Percentiles rank a stretch among this genome's conserved stretches.
phyloP scores from a whole-genome alignment of 495 filamentous ascomycete genomes.

The Arthonia radiata region DNA sequence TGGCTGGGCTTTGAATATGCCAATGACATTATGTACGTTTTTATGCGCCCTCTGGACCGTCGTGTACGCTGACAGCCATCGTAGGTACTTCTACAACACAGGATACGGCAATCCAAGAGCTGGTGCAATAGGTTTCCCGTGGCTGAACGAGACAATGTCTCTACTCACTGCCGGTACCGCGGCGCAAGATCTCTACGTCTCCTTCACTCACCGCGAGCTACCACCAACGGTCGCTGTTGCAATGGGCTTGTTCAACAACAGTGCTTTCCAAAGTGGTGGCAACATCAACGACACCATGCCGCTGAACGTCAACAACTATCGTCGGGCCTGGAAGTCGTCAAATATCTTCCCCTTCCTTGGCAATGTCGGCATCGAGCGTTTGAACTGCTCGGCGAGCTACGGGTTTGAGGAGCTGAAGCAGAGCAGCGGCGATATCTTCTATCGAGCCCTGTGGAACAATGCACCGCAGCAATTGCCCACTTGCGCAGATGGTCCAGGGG shows the following conservation, averaged over 20 bases:
- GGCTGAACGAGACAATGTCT: constrained; percentile 18
- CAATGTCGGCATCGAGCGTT: constrained; percentile 19
- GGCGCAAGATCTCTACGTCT: constrained; percentile 19
- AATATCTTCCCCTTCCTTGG: constrained; percentile 19
- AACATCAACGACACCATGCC: constrained; percentile 24
- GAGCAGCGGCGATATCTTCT: too few species aligned
- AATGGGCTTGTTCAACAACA: constrained; percentile 25
- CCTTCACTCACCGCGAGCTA: constrained; percentile 25
- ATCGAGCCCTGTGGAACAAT: too few species aligned
- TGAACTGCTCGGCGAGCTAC: too few species aligned
- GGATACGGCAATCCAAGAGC: constrained; percentile 20
- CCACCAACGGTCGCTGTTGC: constrained; percentile 22
- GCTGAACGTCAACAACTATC: constrained; percentile 19
- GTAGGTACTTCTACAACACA: constrained; percentile 24
- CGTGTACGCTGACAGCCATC: too few species aligned
- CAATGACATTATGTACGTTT: constrained; percentile 19
- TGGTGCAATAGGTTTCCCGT: constrained; percentile 21
- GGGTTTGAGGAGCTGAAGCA: too few species aligned
- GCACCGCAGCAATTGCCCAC: too few species aligned
- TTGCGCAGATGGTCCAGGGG: too few species aligned
- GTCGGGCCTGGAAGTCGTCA: constrained; percentile 21
- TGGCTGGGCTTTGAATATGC: constrained; percentile 25
- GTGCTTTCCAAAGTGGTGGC: constrained; percentile 15
- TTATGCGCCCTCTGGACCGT: too few species aligned
- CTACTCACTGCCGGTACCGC: constrained; percentile 5